phyloP scores from a whole-genome alignment of 2,329 filamentous ascomycete genomes.

The Epichloe festucae region DNA sequence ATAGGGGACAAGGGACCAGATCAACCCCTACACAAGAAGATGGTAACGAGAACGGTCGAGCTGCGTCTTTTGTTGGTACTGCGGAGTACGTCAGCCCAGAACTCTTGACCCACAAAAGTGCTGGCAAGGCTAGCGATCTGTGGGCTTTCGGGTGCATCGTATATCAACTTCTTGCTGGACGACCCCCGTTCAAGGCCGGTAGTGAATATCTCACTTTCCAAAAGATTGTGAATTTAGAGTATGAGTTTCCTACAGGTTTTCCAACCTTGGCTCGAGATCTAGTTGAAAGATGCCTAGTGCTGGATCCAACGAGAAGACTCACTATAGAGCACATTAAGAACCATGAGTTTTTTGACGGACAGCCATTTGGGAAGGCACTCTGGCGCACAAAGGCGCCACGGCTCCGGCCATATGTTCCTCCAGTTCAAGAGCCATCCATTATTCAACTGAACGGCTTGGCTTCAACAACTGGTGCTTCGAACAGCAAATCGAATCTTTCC shows the following conservation, averaged over 20 bases:
- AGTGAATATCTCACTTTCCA: constrained; percentile 98
- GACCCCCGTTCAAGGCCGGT: constrained; percentile 88
- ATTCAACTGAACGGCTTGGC: constrained; percentile 57
- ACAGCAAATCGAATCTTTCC: constrained; percentile 16
- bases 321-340: constrained; percentile 95
- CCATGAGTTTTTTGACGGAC: constrained; percentile 86
- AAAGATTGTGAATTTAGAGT: constrained; percentile 90
- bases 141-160: constrained; percentile 99
- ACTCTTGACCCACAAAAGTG: constrained; percentile 89
- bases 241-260: constrained; percentile 83
- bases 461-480: constrained; percentile 8
- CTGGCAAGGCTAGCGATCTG: constrained; percentile 92
- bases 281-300: constrained; percentile 76
- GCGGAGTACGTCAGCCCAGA: constrained; percentile 98
- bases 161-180: constrained; percentile 88
- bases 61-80: constrained; percentile 92
- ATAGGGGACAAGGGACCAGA: constrained; percentile 17
- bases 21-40: constrained; percentile 20
- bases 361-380: constrained; percentile 67
- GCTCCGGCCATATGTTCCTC: constrained; percentile 71
- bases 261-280: constrained; percentile 76
- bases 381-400: constrained; percentile 88
- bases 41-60: constrained; percentile 52
- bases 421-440: constrained; percentile 56
- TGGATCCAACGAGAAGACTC: constrained; percentile 72